phyloP scores from a whole-genome alignment of 108 stramenopile species.

The Nannochloropsis salina region DNA sequence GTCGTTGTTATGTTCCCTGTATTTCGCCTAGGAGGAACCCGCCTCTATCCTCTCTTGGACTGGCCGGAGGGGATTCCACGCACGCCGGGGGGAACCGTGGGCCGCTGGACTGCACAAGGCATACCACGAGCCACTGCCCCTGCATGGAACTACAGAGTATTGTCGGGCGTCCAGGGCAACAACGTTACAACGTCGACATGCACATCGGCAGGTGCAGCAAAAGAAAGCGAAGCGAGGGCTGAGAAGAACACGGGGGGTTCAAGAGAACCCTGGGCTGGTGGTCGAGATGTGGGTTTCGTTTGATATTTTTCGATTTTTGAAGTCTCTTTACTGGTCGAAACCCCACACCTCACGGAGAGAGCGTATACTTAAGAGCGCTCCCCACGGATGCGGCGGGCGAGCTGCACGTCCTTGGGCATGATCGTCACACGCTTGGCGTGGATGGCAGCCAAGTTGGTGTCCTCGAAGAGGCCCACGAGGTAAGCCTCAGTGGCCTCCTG shows the following conservation, averaged over 20 bases:
- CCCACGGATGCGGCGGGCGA: slow-evolving; percentile 55
- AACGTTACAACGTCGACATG: too few relatives aligned
- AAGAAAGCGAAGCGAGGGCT: too few relatives aligned
- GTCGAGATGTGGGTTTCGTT: neutral
- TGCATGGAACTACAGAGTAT: too few relatives aligned
- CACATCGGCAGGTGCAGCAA: too few relatives aligned
- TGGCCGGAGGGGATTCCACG: too few relatives aligned
- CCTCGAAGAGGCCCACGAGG: slow-evolving; percentile 51
- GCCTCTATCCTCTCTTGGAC: too few relatives aligned
- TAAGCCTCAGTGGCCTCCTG: slow-evolving; percentile 69
- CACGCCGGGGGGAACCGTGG: too few relatives aligned
- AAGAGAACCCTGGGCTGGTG: neutral
- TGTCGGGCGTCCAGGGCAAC: too few relatives aligned
- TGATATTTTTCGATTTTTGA: neutral
- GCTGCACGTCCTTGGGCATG: slow-evolving; percentile 55
- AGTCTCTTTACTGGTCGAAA: neutral
- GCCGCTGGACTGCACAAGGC: too few relatives aligned
- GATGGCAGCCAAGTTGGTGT: slow-evolving; percentile 53
- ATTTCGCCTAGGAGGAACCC: too few relatives aligned
- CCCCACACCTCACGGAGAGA: neutral
- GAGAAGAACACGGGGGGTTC: neutral
- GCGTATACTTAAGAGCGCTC: slow-evolving; percentile 32
- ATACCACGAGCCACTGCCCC: too few relatives aligned
- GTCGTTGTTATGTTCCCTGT: too few relatives aligned
- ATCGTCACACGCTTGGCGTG: slow-evolving; percentile 57